Conservation (phyloP, 768 basidiomycete genomes). For the Rubroboletus satanas region DNA sequence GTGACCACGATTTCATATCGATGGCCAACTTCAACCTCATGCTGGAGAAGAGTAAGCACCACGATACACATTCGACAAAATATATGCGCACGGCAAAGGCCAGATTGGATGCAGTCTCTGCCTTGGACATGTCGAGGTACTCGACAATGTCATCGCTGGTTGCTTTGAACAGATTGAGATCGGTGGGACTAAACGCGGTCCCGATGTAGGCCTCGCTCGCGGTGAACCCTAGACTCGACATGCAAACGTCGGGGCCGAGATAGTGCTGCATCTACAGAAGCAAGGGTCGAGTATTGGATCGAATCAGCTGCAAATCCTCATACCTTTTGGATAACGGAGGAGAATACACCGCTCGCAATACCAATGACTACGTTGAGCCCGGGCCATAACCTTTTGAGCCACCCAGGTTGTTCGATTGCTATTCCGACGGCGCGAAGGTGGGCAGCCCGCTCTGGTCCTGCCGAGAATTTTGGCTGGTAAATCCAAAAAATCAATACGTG, state of each 20-base stretch:
- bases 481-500: neutral
- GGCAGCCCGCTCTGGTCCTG: slow-evolving; percentile 13
- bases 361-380: slow-evolving; percentile 15
- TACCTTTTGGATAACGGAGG: slow-evolving; percentile 15
- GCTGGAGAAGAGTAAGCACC: slow-evolving; percentile 8
- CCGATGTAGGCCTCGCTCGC: slow-evolving; percentile 19
- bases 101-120: slow-evolving; percentile 14
- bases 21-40: slow-evolving; percentile 12
- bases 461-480: slow-evolving; percentile 12
- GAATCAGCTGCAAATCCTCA: neutral
- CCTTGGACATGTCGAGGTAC: slow-evolving; percentile 13
- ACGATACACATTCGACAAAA: neutral
- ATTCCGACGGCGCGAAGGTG: slow-evolving; percentile 15
- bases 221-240: slow-evolving; percentile 15
- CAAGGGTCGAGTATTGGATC: neutral
- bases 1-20: slow-evolving; percentile 21
- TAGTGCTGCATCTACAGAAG: slow-evolving; percentile 11
- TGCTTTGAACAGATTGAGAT: slow-evolving; percentile 17
- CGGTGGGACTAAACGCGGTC: slow-evolving; percentile 1
- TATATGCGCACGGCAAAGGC: slow-evolving; percentile 6
- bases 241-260: slow-evolving; percentile 12
- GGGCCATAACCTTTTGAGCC: slow-evolving; percentile 16
- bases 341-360: slow-evolving; percentile 17
- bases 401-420: slow-evolving; percentile 8
- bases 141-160: slow-evolving; percentile 16